A percentile compares a stretch with the other conserved stretches of the same genome.
Evolutionary conservation across 148 eudicot genomes (phyloP).

Genomic region (Vaccinium corymbosum): DNA sequence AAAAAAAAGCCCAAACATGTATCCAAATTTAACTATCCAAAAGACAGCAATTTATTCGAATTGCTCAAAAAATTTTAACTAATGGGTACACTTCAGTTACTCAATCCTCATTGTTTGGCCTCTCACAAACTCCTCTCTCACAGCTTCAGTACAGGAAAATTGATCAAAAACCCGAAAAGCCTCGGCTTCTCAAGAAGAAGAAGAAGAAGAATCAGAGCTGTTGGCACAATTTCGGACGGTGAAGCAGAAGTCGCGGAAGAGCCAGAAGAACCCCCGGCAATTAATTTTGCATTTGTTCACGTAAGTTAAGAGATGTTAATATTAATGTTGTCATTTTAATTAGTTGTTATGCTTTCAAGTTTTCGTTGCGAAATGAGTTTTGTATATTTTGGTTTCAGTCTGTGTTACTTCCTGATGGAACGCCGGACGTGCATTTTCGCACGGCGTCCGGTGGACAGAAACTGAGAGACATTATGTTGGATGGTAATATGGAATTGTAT

Average conservation of each 20-base stretch:
- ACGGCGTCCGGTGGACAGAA: conserved; percentile 74
- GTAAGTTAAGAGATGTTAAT: conserved; percentile 30
- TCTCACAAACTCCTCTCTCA: conserved; percentile 30
- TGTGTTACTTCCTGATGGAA: conserved; percentile 86
- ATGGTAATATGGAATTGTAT: conserved; percentile 67
- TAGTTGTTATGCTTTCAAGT: not conserved
- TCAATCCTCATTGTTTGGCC: conserved; percentile 40
- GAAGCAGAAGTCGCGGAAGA: conserved; percentile 26
- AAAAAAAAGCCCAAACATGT: not conserved
- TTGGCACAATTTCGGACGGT: conserved; percentile 41
- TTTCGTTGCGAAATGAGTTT: not conserved
- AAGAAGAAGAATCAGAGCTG: conserved; percentile 44
- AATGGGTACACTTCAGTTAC: conserved; percentile 45
- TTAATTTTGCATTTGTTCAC: conserved; percentile 67
- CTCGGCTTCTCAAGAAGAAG: conserved; percentile 19
- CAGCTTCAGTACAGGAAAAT: conserved; percentile 20
- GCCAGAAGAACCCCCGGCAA: conserved; percentile 40
- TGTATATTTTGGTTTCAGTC: conserved; percentile 35
- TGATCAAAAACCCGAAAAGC: conserved; percentile 11
- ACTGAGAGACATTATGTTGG: conserved; percentile 79
- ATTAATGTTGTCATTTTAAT: not conserved
- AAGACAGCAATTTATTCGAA: not conserved
- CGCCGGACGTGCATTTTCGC: conserved; percentile 75
- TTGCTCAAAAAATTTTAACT: not conserved
- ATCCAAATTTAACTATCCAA: not conserved